Conservation (phyloP, 2,329 filamentous ascomycete species). For the Zasmidium angulare region DNA sequence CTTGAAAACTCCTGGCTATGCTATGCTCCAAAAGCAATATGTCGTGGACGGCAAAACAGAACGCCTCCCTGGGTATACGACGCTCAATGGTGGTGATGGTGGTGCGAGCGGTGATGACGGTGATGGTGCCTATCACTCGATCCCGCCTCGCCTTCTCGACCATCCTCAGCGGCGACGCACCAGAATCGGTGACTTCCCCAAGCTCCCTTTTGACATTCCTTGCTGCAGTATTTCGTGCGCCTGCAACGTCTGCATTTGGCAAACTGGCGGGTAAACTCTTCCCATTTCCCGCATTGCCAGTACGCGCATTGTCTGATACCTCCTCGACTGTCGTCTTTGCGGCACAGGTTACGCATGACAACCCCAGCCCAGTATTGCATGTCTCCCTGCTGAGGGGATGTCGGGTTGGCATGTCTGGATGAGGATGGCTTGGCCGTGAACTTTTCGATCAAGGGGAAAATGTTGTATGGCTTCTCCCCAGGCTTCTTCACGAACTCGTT, state of each 20-base stretch:
- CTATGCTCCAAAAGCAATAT: conserved; percentile 7
- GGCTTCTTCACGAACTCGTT: conserved; percentile 68
- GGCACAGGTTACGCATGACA: conserved; percentile 97
- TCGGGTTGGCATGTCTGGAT: conserved; percentile 68
- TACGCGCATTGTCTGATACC: conserved; percentile 97
- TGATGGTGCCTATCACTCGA: conserved; percentile 28
- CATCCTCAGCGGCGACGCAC: conserved; percentile 73
- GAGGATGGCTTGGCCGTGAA: conserved; percentile 74
- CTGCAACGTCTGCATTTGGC: conserved; percentile 96
- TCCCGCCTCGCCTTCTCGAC: conserved; percentile 27
- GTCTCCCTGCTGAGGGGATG: conserved; percentile 43
- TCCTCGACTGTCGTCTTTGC: conserved; percentile 91
- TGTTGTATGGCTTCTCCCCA: conserved; percentile 58
- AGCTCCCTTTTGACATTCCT: conserved; percentile 98
- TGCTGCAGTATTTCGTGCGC: conserved; percentile 91
- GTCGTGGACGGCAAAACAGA: conserved; percentile 6
- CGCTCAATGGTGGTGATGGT: conserved; percentile 20
- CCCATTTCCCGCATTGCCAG: conserved; percentile 98
- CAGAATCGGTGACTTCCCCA: conserved; percentile 98
- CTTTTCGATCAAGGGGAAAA: conserved; percentile 96
- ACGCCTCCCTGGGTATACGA: background rate
- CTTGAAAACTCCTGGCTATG: conserved; percentile 7
- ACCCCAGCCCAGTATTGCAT: conserved; percentile 99
- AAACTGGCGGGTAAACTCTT: conserved; percentile 93
- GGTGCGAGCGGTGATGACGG: conserved; percentile 24